phyloP scores from a whole-genome alignment of 129 eudicot species.

The Erigeron canadensis region DNA sequence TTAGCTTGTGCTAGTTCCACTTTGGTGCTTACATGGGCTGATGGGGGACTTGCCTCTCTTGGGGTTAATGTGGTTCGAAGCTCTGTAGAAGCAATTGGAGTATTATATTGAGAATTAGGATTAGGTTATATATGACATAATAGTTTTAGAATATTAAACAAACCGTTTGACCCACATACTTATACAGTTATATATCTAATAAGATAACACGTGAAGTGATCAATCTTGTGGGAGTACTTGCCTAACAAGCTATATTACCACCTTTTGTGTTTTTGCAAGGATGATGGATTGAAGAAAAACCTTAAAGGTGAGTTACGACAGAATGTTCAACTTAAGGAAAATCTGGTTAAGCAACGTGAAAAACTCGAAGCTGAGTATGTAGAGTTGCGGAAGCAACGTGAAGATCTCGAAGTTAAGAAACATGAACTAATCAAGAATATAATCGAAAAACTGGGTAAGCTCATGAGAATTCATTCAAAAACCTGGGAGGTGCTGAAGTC shows the following conservation, averaged over 20 bases:
- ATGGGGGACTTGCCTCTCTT: too few relatives aligned
- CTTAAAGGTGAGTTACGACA: slow-evolving; percentile 3
- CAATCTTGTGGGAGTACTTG: background rate
- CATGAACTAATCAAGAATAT: background rate
- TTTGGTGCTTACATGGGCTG: too few relatives aligned
- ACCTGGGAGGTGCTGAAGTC: background rate
- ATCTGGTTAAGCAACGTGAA: slow-evolving; percentile 6
- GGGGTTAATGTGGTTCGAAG: too few relatives aligned
- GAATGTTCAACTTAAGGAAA: background rate
- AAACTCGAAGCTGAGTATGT: slow-evolving; percentile 21
- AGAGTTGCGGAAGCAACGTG: background rate
- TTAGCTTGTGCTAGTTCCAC: too few relatives aligned
- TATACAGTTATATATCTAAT: background rate
- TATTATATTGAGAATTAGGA: too few relatives aligned
- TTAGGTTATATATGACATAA: too few relatives aligned
- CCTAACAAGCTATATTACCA: background rate
- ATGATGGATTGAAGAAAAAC: background rate
- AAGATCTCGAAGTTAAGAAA: slow-evolving; percentile 5
- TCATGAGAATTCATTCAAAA: slow-evolving; percentile 25
- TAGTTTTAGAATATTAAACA: background rate
- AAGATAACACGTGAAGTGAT: background rate
- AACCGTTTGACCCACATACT: slow-evolving; percentile 1
- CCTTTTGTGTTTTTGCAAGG: slow-evolving; percentile 35
- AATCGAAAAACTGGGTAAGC: background rate
- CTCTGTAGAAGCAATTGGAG: too few relatives aligned